phyloP scores from a whole-genome alignment of 148 eudicot species.

The Chenopodium formosanum region DNA sequence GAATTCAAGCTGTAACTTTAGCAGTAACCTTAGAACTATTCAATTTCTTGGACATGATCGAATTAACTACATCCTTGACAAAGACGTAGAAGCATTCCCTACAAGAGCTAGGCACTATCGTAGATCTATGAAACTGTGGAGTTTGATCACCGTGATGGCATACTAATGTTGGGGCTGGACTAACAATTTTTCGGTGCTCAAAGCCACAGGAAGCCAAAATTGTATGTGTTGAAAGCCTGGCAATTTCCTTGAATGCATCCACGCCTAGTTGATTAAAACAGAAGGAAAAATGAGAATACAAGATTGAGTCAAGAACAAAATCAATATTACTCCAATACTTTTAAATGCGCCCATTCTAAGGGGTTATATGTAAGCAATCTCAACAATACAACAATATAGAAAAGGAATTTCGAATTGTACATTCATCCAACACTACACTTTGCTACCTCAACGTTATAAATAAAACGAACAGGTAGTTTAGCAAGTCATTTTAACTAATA shows the following conservation, averaged over 20 bases:
- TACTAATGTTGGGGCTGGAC: conserved; percentile 32
- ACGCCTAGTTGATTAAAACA: conserved; percentile 51
- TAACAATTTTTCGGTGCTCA: conserved; percentile 49
- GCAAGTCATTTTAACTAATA: background rate
- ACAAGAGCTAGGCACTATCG: conserved; percentile 62
- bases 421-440: background rate
- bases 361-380: background rate
- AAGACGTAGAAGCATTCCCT: conserved; percentile 67
- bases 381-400: background rate
- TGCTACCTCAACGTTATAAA: background rate
- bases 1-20: background rate
- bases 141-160: conserved; percentile 47
- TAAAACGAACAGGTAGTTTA: background rate
- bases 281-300: background rate
- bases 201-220: conserved; percentile 79
- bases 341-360: background rate
- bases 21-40: conserved; percentile 1
- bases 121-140: conserved; percentile 39
- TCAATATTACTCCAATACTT: background rate
- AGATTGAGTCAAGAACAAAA: background rate
- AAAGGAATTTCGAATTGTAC: background rate
- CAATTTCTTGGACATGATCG: conserved; percentile 46
- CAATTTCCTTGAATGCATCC: conserved; percentile 72
- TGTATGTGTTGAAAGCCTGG: conserved; percentile 74
- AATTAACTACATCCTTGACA: conserved; percentile 65